Evolutionary conservation across 2,329 filamentous ascomycete species (phyloP), one percentile per base, ranked within the genome.

Genomic region (Emydomyces testavorans): DNA sequence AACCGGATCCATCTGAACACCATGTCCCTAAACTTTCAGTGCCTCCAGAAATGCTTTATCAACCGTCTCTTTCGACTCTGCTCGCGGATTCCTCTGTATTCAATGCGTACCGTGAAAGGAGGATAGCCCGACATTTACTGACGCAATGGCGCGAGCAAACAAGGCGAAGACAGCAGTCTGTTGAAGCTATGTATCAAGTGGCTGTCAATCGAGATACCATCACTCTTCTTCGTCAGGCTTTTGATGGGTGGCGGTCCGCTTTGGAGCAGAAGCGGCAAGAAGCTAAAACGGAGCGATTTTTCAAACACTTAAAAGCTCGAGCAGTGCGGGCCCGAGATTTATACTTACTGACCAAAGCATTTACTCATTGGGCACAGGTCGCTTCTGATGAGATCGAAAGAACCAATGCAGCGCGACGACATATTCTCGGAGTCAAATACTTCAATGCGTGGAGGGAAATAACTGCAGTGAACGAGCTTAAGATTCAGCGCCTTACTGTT

Each of bases 361-460:
- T 85, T 49, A 75, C 72, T 1, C 78, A 83, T 53, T 93, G 86
- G 86, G 75, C 76, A 8, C 74, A 76, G 47, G 71, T 75, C 43
- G 75, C 83, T 8, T 74, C 72, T 4, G 78, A 84, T 11, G 78
- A 85, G 57, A 70, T 79, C 13, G 74, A 79, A 52, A 75, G 78
- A 34, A 85, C 83, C 3, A 77, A 76, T 3, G 72, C 79, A 35
- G 85, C 84, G 16, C 75, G 83, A 52, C 72, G 78, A 52, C 83
- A 86, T 60, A 78, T 89, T 51, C 67, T 92, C 46, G 73, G 81
- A 48, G 78, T 76, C 10, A 76, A 77, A 48, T 81, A 80, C 52
- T 86, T 85, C 62, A 77, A 76, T 50, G 78, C 78, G 6, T 87
- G 83, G 83, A 72, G 76, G 21, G 73, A 78, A 50, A 77, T 84